Percentiles rank a stretch among this genome's conserved stretches.
Evolutionary conservation across 306 rosid genomes (phyloP).

Genomic region (Psophocarpus tetragonolobus): DNA sequence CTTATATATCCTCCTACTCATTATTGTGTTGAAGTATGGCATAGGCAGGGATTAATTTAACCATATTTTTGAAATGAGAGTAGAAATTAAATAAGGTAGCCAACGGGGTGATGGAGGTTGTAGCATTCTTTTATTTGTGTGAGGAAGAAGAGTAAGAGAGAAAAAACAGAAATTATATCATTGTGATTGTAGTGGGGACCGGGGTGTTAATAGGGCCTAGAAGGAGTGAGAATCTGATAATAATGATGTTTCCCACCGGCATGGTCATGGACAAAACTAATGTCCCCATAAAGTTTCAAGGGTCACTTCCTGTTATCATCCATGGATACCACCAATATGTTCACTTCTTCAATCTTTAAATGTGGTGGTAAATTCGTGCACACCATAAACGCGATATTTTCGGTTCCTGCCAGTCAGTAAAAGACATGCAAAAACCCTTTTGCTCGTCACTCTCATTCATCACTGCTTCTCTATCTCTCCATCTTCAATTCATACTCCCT

Average conservation of each 20-base stretch:
- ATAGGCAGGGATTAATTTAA: background rate
- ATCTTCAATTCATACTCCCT: background rate
- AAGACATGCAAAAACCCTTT: background rate
- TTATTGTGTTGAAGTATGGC: background rate
- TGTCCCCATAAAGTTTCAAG: constrained; percentile 35
- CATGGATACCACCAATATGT: constrained; percentile 32
- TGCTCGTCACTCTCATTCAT: background rate
- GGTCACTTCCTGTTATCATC: constrained; percentile 31
- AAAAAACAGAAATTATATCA: background rate
- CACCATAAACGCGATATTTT: background rate
- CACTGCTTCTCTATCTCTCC: background rate
- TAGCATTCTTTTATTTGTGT: background rate
- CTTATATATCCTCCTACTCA: too few relatives aligned
- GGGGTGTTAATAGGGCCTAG: background rate
- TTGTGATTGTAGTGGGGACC: constrained; percentile 19
- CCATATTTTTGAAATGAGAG: background rate
- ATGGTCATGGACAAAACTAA: constrained; percentile 37
- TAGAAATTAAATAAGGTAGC: background rate
- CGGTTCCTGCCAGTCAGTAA: background rate
- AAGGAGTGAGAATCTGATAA: constrained; percentile 37
- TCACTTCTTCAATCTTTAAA: constrained; percentile 3
- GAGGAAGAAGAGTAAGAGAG: background rate
- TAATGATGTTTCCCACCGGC: constrained; percentile 50
- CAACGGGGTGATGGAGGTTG: background rate
- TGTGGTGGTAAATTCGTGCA: constrained; percentile 12